Evolutionary conservation across 768 basidiomycete genomes (phyloP).

Genomic region (Pleurotus giganteus): DNA sequence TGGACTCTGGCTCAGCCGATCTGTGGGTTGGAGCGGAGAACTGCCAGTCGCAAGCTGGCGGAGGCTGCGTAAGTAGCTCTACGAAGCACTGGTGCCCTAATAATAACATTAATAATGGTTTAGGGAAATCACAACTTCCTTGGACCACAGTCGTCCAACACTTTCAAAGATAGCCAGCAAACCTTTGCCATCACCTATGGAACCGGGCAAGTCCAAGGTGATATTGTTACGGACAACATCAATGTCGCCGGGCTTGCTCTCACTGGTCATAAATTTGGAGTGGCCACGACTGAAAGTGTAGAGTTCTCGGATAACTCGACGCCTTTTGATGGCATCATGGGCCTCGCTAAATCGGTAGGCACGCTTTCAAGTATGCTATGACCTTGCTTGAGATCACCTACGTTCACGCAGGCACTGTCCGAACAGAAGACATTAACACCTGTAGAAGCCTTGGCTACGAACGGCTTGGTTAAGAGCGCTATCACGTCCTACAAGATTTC

Average conservation of each 20-base stretch:
- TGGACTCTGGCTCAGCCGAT: conserved; percentile 66
- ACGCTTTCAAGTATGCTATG: too few species aligned
- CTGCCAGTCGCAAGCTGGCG: conserved; percentile 34
- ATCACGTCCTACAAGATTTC: conserved; percentile 81
- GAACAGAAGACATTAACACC: conserved; percentile 63
- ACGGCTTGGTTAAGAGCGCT: conserved; percentile 53
- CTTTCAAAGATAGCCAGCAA: conserved; percentile 44
- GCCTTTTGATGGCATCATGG: conserved; percentile 75
- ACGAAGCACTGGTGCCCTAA: not conserved
- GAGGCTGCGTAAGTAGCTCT: conserved; percentile 19
- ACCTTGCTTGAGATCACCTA: not conserved
- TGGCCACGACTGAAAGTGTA: conserved; percentile 48
- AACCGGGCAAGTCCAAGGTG: conserved; percentile 58
- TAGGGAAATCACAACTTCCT: conserved; percentile 49
- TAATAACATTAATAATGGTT: not conserved
- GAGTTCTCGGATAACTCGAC: conserved; percentile 48
- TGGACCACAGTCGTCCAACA: conserved; percentile 55
- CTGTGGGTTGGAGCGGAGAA: conserved; percentile 53
- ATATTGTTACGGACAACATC: conserved; percentile 55
- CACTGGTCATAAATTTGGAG: conserved; percentile 56
- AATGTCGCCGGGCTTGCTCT: conserved; percentile 57
- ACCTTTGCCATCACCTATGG: conserved; percentile 35
- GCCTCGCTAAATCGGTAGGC: conserved; percentile 66
- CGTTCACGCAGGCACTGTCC: conserved; percentile 48
- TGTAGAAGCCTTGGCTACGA: conserved; percentile 61